Conservation (phyloP, 2,329 filamentous ascomycete species). For the Arthroderma sp. region DNA sequence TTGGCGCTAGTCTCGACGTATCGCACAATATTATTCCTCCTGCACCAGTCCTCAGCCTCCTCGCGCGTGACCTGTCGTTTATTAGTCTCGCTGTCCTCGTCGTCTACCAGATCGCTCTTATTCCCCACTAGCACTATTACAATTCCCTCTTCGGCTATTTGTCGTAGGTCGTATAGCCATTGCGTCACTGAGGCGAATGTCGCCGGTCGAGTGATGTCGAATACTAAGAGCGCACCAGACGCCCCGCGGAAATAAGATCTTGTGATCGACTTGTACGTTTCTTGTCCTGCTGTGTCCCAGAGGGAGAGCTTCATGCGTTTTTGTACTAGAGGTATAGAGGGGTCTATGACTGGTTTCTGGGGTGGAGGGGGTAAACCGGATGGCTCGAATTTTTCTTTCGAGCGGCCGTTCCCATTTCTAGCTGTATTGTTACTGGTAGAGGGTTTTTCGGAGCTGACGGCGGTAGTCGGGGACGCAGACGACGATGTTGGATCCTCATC, state of each 20-base stretch:
- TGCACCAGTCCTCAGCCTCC: constrained; percentile 85
- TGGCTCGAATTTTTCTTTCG: constrained; percentile 10
- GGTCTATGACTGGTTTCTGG: constrained; percentile 19
- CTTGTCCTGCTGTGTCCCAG: constrained; percentile 94
- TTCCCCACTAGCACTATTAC: constrained; percentile 92
- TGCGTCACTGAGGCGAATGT: constrained; percentile 82
- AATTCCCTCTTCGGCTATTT: constrained; percentile 91
- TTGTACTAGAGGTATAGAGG: constrained; percentile 25
- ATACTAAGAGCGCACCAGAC: constrained; percentile 69
- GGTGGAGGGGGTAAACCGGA: constrained; percentile 24
- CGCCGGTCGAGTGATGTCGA: constrained; percentile 74
- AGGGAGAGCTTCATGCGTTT: constrained; percentile 87
- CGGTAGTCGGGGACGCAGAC: constrained; percentile 3
- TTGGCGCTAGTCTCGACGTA: constrained; percentile 97
- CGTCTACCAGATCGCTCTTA: constrained; percentile 67
- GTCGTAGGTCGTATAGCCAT: constrained; percentile 86
- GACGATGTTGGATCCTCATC: constrained; percentile 6
- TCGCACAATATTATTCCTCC: constrained; percentile 69
- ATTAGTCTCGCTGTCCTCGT: constrained; percentile 16
- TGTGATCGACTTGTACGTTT: constrained; percentile 95
- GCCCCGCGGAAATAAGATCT: constrained; percentile 84
- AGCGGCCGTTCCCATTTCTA: constrained; percentile 3
- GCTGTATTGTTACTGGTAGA: constrained; percentile 1
- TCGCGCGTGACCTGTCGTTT: constrained; percentile 57
- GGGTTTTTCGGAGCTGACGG: constrained; percentile 4